These are phyloP conservation scores for Kwoniella mangroviensis DNA, from an alignment of 768 basidiomycete species.

Conservation along the genomic window DNA sequence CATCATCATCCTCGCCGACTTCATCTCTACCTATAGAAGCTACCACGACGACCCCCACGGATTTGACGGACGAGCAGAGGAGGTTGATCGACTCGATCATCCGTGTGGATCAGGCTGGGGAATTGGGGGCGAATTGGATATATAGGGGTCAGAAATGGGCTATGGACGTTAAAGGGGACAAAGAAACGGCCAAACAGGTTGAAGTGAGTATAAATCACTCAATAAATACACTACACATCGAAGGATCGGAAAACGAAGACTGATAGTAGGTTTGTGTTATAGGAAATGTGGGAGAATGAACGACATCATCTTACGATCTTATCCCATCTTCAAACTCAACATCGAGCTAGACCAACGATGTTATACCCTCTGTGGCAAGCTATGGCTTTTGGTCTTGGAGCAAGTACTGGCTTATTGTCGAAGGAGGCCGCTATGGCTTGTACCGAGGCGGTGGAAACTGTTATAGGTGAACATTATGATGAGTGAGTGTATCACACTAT, in stretches of 20 bases:
- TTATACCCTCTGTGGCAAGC: constrained; percentile 83
- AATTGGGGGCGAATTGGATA: constrained; percentile 94
- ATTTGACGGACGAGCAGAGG: constrained; percentile 48
- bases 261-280: not conserved
- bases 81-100: constrained; percentile 60
- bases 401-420: constrained; percentile 81
- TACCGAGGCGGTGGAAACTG: constrained; percentile 96
- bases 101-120: constrained; percentile 93
- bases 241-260: too few relatives aligned
- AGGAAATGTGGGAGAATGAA: constrained; percentile 99
- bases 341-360: constrained; percentile 79
- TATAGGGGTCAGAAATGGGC: constrained; percentile 85
- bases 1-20: not conserved
- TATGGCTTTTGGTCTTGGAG: constrained; percentile 84
- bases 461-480: constrained; percentile 97
- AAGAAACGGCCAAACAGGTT: constrained; percentile 67
- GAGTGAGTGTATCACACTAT: constrained; percentile 67
- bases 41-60: constrained; percentile 36
- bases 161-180: constrained; percentile 59
- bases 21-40: constrained; percentile 2
- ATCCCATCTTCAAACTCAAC: constrained; percentile 81
- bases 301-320: constrained; percentile 86
- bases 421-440: constrained; percentile 97
- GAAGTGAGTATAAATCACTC: too few relatives aligned
- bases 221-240: not conserved